Base-by-base conservation (phyloP, 1,284 basidiomycete genomes). In the Coniferiporia weirii region DNA sequence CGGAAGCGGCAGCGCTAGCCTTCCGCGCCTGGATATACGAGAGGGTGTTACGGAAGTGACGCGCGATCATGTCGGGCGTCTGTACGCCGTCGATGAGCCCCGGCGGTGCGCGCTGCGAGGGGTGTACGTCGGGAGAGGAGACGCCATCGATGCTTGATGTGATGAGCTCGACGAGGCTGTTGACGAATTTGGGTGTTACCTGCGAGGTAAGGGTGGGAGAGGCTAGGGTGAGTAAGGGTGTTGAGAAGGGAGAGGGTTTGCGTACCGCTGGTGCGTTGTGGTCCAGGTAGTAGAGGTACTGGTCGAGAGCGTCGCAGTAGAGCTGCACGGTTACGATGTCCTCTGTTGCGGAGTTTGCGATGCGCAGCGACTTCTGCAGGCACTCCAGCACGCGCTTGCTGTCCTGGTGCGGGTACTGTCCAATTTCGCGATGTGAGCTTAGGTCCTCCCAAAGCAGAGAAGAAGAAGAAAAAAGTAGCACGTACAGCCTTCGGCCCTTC, bases 381-480 rank as follows among this genome's bases (percentile, higher is more conserved):
- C 95, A 98, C 71, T 98, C 95, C 35, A 98, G 77, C 0, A 97
- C 94, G 43, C 95, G 91, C 69, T 96, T 96, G 73, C 93, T 95
- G 70, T 97, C 95, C 65, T 92, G 88, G 69, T 90, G 91, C 32
- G 92, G 91, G 65, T 87, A 85, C 91, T 94, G 62, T 36, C n/a
- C n/a, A n/a, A n/a, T n/a, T n/a, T n/a, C n/a, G n/a, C n/a, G n/a
- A n/a, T n/a, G n/a, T n/a, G n/a, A n/a, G n/a, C n/a, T n/a, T n/a
- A n/a, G n/a, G n/a, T n/a, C n/a, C n/a, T n/a, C n/a, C n/a, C n/a
- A n/a, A n/a, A n/a, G n/a, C n/a, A n/a, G n/a, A n/a, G n/a, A n/a
- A n/a, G 54, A 43, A 34, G 12, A 43, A 47, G 27, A 45, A 34
- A 44, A 55, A 35, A 50, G 40, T 10, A 52, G 9, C 13, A 75